Evolutionary conservation across 106 monocot species (phyloP), one percentile per base, ranked within the genome.

Genomic region (Dendrobium huoshanense): DNA sequence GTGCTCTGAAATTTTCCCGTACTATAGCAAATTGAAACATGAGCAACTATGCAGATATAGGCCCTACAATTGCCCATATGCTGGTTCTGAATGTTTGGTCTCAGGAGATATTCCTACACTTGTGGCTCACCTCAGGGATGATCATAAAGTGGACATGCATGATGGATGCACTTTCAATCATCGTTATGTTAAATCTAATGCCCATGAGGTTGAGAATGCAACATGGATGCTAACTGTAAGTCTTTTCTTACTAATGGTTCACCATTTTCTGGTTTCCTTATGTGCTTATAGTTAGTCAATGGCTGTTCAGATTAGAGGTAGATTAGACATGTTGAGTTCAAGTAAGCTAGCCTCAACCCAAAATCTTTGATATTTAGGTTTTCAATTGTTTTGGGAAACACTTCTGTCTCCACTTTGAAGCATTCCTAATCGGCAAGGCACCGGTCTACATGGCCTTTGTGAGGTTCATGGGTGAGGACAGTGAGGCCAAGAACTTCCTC

Each of bases 111-210:
- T 70, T 70, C 70, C 70, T 3, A 33, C 70, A 13, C 70, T 70
- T 33, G 70, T 70, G 15, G 27, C 70, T 70, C 70, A 70, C 33
- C 37, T 70, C 33, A 70, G 70, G 33, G 70, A 70, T 70, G 70
- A 70, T 11, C 70, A 70, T 70, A 70, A 70, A 16, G 70, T 70
- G 37, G 70, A 70, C 33, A 70, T 70, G 70, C 70, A 70, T 70
- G 70, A 70, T 70, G 70, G 70, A 20, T 70, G 70, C 2, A 70
- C 70, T 13, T 70, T 70, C 37, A 70, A 70, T 70, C 70, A 70
- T 70, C 70, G 70, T 37, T 70, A 70, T 70, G 70, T 70, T 19
- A 70, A 70, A 70, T 70, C 70, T 70, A 70, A 70, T 13, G 33
- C 70, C 13, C 37, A 70, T 16, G 70, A 70, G 70, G 70, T 70